Evolutionary conservation across 2,329 filamentous ascomycete species (phyloP), one percentile per base, ranked within the genome.

Genomic region (Chaetomium globosum): DNA sequence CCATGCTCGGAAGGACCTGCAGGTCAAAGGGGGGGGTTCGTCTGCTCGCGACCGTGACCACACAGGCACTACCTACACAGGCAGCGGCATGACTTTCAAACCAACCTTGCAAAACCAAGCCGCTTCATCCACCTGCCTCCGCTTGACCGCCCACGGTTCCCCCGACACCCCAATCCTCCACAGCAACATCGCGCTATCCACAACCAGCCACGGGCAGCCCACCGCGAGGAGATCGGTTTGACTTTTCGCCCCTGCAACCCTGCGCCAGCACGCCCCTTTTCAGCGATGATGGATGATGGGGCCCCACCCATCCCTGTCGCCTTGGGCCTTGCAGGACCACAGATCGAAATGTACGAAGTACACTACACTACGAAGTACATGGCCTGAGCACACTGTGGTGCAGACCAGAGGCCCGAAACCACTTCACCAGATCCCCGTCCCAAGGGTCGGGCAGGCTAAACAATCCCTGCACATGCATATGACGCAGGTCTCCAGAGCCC

Each of bases 391-490:
- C 43, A 58, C 46, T 28, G 63, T 56, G 36, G 48, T 62, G 64
- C 64, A 67, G 65, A 64, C 56, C 63, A 68, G 66, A 68, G 65
- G 68, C 68, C 60, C 70, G 68, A 72, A 71, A 70, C 67, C 66
- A 63, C 68, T 70, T 68, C 53, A 55, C 63, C 65, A 65, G 67
- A 61, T 59, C 62, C 57, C 43, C 60, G 64, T 64, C 64, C 57
- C 61, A 61, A 65, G 63, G 69, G 69, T 68, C 64, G 66, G 69
- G 68, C 61, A 70, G 69, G 68, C 67, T 70, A 66, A 68, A 68
- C 61, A 49, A 74, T 71, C 73, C 73, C 70, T 74, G 73, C 70
- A 70, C 61, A 63, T 66, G 66, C 71, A 72, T 72, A 75, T 76
- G 74, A 76, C 74, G 74, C 74, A 74, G 73, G 68, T 71, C 68